Evolutionary conservation across 169 alveolate genomes (phyloP), one percentile per base, ranked within the genome.

Genomic region (Theileria annulata): DNA sequence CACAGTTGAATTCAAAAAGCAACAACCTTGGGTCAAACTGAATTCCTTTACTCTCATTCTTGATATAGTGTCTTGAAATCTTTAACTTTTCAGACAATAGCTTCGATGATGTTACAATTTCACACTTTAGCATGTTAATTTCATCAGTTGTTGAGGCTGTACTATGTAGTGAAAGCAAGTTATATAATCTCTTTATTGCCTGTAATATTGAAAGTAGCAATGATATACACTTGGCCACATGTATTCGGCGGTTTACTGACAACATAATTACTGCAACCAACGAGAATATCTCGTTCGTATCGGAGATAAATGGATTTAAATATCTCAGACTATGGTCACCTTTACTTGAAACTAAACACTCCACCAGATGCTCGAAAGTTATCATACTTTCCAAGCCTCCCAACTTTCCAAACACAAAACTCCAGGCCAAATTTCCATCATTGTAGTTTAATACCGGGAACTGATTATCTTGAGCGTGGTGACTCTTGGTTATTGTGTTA

Each of bases 1-100:
- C 92, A 76, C 92, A 91, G 63, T 95, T 92, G 81, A 94, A 95
- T 82, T 95, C 98, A 76, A 94, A 95, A 56, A 93, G 92, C 75
- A 95, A 74, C 49, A 94, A 76, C 63, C 98, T 89, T 0, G 98
- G 97, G 76, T 95, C 97, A 68, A 91, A 42, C 70, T 68, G 48
- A 0, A 56, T 67, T 21, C 66, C 63, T 27, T 48, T 54, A 3
- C 42, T 66, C 23, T 79, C 83, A 23, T 25, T 23, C 56, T 30
- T 28, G 68, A 84, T 64, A 63, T 84, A 84, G 78, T 81, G 88
- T 59, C 88, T 75, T 4, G 85, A 69, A 19, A 56, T 60, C 69
- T 54, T 67, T 80, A 81, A 35, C 51, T 69, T 71, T n/a, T 77
- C 72, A 23, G 84, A 42, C 42, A 77, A 60, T 2, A 42, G 66